Percentiles rank a stretch among this genome's conserved stretches.
Evolutionary conservation across 108 stramenopile genomes (phyloP).

Genomic region (Nitzschia palea): DNA sequence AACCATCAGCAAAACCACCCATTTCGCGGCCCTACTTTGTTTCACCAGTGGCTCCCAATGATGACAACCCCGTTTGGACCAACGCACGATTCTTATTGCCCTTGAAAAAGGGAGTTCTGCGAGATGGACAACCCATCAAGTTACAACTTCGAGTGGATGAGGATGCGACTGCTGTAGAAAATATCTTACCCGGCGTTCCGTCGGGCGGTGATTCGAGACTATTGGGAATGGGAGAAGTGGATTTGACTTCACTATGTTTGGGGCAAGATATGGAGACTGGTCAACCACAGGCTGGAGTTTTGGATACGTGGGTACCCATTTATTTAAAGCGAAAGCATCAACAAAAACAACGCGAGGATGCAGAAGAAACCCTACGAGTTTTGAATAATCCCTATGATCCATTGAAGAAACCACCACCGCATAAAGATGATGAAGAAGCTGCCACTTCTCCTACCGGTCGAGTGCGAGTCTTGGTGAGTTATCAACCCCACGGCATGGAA

Average conservation of each 20-base stretch:
- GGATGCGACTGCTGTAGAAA: slow-evolving; percentile 60
- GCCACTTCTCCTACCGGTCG: slow-evolving; percentile 32
- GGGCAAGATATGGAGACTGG: slow-evolving; percentile 50
- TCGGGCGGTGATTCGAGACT: slow-evolving; percentile 53
- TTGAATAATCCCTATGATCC: background rate
- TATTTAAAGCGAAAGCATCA: slow-evolving; percentile 9
- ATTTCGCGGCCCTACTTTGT: slow-evolving; percentile 18
- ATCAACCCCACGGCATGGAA: slow-evolving; percentile 71
- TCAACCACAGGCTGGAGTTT: slow-evolving; percentile 42
- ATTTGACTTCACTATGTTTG: slow-evolving; percentile 65
- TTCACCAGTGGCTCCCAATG: slow-evolving; percentile 53
- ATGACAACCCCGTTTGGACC: slow-evolving; percentile 76
- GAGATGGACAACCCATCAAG: slow-evolving; percentile 45
- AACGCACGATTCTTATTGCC: slow-evolving; percentile 53
- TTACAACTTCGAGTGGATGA: slow-evolving; percentile 69
- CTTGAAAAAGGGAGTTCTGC: slow-evolving; percentile 56
- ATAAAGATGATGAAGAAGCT: background rate
- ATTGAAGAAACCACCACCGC: background rate
- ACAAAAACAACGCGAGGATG: slow-evolving; percentile 8
- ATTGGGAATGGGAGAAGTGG: slow-evolving; percentile 63
- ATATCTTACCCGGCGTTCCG: slow-evolving; percentile 45
- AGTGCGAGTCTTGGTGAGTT: slow-evolving; percentile 73
- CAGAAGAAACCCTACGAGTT: background rate
- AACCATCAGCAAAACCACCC: slow-evolving; percentile 16
- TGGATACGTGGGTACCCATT: slow-evolving; percentile 74